A percentile compares a stretch with the other conserved stretches of the same genome.
phyloP scores from a whole-genome alignment of 495 filamentous ascomycete genomes.

The Monascus purpureus region DNA sequence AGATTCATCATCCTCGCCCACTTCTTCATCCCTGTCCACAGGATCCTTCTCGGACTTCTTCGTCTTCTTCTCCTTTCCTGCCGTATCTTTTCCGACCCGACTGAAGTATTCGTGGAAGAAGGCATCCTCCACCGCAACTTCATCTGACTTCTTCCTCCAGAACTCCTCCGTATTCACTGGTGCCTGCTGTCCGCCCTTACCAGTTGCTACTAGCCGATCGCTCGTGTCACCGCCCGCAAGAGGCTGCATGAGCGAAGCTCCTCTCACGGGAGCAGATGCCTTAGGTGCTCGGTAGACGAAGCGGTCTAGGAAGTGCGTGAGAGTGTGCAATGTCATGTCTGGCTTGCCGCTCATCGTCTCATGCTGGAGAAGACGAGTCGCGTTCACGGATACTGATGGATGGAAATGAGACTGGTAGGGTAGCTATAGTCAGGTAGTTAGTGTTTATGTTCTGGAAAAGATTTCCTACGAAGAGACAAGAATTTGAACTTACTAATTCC shows the following conservation, averaged over 20 bases:
- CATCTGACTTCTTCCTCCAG: constrained; percentile 77
- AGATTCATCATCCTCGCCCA: constrained; percentile 31
- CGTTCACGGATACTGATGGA: constrained; percentile 86
- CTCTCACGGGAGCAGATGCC: constrained; percentile 44
- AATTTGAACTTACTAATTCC: constrained; percentile 51
- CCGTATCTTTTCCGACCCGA: constrained; percentile 53
- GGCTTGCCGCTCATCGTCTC: constrained; percentile 68
- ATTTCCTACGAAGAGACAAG: too few relatives aligned
- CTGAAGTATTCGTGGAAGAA: constrained; percentile 98
- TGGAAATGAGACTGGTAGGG: constrained; percentile 79
- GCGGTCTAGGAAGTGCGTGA: constrained; percentile 90
- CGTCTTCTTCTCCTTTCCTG: constrained; percentile 36
- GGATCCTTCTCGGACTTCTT: constrained; percentile 26
- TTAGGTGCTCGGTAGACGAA: constrained; percentile 92
- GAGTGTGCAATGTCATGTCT: constrained; percentile 70
- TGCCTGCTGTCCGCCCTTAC: constrained; percentile 25
- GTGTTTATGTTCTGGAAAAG: too few relatives aligned
- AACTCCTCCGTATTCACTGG: constrained; percentile 79
- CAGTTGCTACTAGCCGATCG: constrained; percentile 50
- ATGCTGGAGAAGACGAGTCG: constrained; percentile 49
- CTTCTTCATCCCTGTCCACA: constrained; percentile 14
- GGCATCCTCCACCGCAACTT: constrained; percentile 79
- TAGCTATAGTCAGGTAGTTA: constrained; percentile 20
- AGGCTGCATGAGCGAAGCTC: constrained; percentile 91
- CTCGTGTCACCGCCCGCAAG: constrained; percentile 50